Base-by-base conservation (phyloP, 306 rosid genomes). In the Medicago lupulina region DNA sequence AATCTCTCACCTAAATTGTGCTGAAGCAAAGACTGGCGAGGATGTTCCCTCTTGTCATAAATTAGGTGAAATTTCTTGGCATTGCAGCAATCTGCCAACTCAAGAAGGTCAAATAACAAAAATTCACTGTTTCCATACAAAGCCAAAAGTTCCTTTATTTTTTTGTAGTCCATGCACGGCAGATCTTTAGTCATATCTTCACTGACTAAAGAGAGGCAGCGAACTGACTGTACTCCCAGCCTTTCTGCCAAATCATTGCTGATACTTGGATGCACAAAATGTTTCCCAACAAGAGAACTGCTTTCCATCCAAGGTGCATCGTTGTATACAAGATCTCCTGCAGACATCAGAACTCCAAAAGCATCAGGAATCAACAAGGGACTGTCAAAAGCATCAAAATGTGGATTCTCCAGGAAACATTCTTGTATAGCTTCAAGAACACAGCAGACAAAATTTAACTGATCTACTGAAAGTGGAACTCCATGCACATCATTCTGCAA, bases 251-350 rank as follows among this genome's bases (percentile, higher is more conserved):
- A 85, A 83, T 94, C 98, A 86, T 87, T 88, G 90, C 89, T 88
- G 84, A 94, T 85, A 87, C 86, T 77, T 74, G 97, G 95, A 90
- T 94, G 98, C 55, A 92, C 79, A 83, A 86, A 91, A 74, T 79
- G 90, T 70, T 90, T 94, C 49, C 93, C 96, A 76, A 75, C 75
- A 53, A 85, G 88, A 81, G 92, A 83, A 85, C 71, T 90, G 71
- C 80, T 86, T 70, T 90, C 95, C 87, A 94, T 81, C 98, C 98
- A 94, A 71, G 98, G 98, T 71, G 97, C 98, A 76, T 94, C 98
- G 83, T 94, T 94, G 86, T 87, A 92, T 40, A 92, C 95, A 79
- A 94, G 87, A 90, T 90, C 87, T 60, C 80, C 87, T 16, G 86
- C 87, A 71, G 67, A 75, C 90, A 87, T 79, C 84, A 94, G 84